These are phyloP conservation scores for Geotrichum carabidarum DNA, from an alignment of 1,139 yeast genomes.

Conservation along the genomic window DNA sequence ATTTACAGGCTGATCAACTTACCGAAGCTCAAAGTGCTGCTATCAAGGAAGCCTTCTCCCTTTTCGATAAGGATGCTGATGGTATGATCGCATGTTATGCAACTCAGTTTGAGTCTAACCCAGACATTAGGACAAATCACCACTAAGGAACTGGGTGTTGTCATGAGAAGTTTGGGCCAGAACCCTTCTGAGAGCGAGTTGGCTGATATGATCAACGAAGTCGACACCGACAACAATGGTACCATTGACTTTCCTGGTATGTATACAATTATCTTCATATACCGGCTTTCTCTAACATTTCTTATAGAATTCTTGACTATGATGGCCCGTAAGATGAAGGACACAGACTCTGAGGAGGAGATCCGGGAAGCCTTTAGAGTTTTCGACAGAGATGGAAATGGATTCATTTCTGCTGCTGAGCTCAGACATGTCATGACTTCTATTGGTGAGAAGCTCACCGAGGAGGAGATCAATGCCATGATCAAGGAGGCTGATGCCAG, in stretches of 20 bases:
- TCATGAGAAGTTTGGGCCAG: conserved; percentile 95
- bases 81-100: conserved; percentile 45
- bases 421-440: conserved; percentile 93
- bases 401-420: conserved; percentile 93
- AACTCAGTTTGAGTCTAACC: conserved; percentile 1
- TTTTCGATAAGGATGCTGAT: conserved; percentile 93
- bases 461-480: conserved; percentile 96
- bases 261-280: background rate
- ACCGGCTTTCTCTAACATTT: background rate
- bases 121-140: conserved; percentile 54
- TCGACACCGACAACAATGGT: conserved; percentile 49
- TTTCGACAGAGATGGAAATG: conserved; percentile 82
- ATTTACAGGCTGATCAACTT: conserved; percentile 65
- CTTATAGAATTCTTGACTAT: conserved; percentile 53
- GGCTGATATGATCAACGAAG: conserved; percentile 94
- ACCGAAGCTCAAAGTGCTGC: conserved; percentile 96
- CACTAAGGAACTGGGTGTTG: conserved; percentile 92
- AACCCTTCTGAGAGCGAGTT: conserved; percentile 95
- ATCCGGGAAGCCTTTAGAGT: conserved; percentile 96
- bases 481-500: conserved; percentile 79
- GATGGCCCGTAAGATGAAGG: conserved; percentile 95
- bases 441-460: conserved; percentile 92
- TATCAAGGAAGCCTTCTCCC: conserved; percentile 94
- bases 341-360: conserved; percentile 95
- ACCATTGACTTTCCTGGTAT: conserved; percentile 32